phyloP scores from a whole-genome alignment of 2,329 filamentous ascomycete species.

The Thielaviopsis punctulata region DNA sequence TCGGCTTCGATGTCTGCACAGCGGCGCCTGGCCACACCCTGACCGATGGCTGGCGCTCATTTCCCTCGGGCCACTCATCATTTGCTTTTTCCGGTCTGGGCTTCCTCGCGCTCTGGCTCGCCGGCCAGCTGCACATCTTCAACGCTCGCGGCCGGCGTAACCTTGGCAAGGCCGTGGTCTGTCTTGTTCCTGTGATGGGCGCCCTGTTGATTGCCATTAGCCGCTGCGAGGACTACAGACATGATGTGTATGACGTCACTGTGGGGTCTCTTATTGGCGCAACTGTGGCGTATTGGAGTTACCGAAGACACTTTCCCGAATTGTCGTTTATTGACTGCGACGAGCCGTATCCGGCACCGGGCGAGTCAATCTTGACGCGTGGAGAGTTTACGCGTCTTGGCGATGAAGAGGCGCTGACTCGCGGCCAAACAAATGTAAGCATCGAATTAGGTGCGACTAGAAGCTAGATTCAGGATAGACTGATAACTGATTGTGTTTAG shows the following conservation, averaged over 20 bases:
- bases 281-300: slow-evolving; percentile 46
- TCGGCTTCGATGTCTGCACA: slow-evolving; percentile 58
- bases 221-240: slow-evolving; percentile 51
- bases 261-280: slow-evolving; percentile 44
- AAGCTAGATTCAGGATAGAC: neutral
- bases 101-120: slow-evolving; percentile 76
- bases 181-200: slow-evolving; percentile 40
- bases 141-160: slow-evolving; percentile 27
- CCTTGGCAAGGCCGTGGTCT: slow-evolving; percentile 38
- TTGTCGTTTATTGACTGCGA: slow-evolving; percentile 35
- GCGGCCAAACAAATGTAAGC: slow-evolving; percentile 20
- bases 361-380: slow-evolving; percentile 17
- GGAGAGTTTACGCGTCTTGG: slow-evolving; percentile 27
- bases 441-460: slow-evolving; percentile 17
- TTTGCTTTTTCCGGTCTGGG: slow-evolving; percentile 63
- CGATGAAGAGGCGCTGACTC: slow-evolving; percentile 35
- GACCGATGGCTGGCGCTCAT: slow-evolving; percentile 72
- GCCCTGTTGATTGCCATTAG: slow-evolving; percentile 53
- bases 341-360: slow-evolving; percentile 37
- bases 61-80: slow-evolving; percentile 38
- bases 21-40: slow-evolving; percentile 43
- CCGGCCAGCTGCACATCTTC: slow-evolving; percentile 48
- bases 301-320: slow-evolving; percentile 44
- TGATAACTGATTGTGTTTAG: neutral
- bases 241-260: slow-evolving; percentile 54